A percentile compares a stretch with the other conserved stretches of the same genome.
Evolutionary conservation across 208 protist species (phyloP).

Genomic region (Trypanosoma mega): DNA sequence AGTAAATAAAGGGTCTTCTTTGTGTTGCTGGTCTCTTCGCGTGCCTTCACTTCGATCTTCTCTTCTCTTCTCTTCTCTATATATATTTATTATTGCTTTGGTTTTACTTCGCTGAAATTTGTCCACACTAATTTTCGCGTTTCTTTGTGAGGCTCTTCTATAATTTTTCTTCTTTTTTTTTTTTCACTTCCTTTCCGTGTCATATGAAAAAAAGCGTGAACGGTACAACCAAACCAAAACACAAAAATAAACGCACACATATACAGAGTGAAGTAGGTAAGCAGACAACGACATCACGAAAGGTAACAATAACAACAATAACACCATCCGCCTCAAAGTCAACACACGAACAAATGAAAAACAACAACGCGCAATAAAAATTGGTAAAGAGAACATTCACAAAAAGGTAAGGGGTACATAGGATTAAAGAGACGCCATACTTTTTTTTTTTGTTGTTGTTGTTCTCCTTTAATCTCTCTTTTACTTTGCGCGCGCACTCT

Average conservation of each 20-base stretch:
- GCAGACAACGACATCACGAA: too few relatives aligned
- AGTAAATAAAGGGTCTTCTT: not conserved
- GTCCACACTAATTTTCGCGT: too few relatives aligned
- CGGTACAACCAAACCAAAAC: too few relatives aligned
- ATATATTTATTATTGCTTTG: too few relatives aligned
- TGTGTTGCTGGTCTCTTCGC: not conserved
- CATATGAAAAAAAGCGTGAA: too few relatives aligned
- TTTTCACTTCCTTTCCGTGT: not conserved
- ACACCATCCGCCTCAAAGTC: not conserved
- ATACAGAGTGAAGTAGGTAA: too few relatives aligned
- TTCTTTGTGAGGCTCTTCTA: too few relatives aligned
- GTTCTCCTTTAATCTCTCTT: not conserved
- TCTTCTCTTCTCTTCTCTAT: too few relatives aligned
- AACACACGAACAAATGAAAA: not conserved
- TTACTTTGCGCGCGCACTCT: not conserved
- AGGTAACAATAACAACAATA: too few relatives aligned
- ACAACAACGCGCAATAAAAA: not conserved
- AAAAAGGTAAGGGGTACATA: not conserved
- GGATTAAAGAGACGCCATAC: not conserved
- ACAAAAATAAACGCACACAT: too few relatives aligned
- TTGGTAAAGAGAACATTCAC: not conserved
- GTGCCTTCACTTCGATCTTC: too few relatives aligned
- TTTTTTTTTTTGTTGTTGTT: constrained; percentile 8
- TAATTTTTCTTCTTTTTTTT: constrained; percentile 6
- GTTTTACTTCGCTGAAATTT: too few relatives aligned